Base-by-base conservation (phyloP, 805 yeast species). In the Brettanomyces custersianus region DNA sequence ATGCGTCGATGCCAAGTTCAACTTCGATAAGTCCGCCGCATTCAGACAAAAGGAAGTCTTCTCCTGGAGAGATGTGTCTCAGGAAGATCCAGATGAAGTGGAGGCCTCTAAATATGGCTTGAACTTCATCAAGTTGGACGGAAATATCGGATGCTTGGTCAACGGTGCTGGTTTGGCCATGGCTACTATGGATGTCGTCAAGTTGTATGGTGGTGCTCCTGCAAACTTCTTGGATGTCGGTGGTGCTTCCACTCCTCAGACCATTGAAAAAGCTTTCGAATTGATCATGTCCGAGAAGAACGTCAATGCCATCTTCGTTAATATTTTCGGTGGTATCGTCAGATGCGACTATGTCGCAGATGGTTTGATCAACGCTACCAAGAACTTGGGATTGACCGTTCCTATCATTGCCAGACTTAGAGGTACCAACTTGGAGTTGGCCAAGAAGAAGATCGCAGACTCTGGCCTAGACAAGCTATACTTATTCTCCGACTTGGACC, bases 161-260 rank as follows among this genome's bases (percentile, higher is more conserved):
- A 92, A 92, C 66, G 99, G 99, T 72, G 99, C 99, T 40, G 99
- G 99, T 65, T 76, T 92, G 60, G 99, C 99, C 55, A 92, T 92
- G 99, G 99, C 99, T 52, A 92, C 99, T 48, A 88, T 92, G 96
- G 99, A 92, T 66, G 94, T 94, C 62, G 86, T 92, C 71, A 87
- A 92, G 70, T 77, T 92, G 54, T 84, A 87, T 70, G 96, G 97
- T 56, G 99, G 99, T 63, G 83, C 77, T 51, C 99, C 99, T 54
- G 99, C 98, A 48, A 92, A 92, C 74, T 92, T 92, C 77, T 77
- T 92, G 62, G 99, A 92, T 72, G 92, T 96, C 66, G 99, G 99
- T 72, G 99, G 99, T 72, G 95, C 96, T 64, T 98, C 99, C 52
- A 92, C 97, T 45, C 96, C 97, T 49, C 83, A 85, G 66, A 90